phyloP scores from a whole-genome alignment of 106 monocot genomes.

The Vanilla planifolia region DNA sequence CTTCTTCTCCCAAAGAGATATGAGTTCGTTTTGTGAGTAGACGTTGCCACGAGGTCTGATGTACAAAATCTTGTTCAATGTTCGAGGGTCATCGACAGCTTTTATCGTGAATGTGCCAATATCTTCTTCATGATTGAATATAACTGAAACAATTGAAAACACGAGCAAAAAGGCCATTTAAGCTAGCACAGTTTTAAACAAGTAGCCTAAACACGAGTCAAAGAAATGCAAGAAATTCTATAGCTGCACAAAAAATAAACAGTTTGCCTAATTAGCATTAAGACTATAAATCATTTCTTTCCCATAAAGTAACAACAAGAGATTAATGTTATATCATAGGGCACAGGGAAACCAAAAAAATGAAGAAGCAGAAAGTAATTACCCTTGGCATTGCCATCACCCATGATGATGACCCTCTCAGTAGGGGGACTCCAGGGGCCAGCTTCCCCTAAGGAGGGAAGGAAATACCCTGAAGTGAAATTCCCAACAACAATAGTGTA shows the following conservation, averaged over 20 bases:
- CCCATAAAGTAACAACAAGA: too few relatives aligned
- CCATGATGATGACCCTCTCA: constrained; percentile 39
- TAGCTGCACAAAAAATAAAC: too few relatives aligned
- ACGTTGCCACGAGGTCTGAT: constrained; percentile 40
- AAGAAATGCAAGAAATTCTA: too few relatives aligned
- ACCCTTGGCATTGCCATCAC: constrained; percentile 69
- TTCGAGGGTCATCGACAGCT: constrained; percentile 55
- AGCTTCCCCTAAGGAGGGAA: constrained; percentile 29
- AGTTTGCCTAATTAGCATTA: too few relatives aligned
- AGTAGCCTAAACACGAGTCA: too few relatives aligned
- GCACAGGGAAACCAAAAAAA: neutral
- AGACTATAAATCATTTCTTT: neutral
- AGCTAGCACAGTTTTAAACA: too few relatives aligned
- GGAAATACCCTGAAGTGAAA: constrained; percentile 44
- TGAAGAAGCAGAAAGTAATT: neutral
- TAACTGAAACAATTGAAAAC: neutral
- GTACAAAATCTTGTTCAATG: constrained; percentile 68
- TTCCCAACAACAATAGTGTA: constrained; percentile 40
- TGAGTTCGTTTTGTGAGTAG: constrained; percentile 55
- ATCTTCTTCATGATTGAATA: constrained; percentile 51
- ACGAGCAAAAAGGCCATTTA: too few relatives aligned
- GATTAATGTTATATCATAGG: too few relatives aligned
- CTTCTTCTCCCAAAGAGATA: constrained; percentile 64
- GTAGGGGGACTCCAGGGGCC: constrained; percentile 19
- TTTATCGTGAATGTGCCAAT: constrained; percentile 49